Evolutionary conservation across 1,284 basidiomycete species (phyloP).

Genomic region (Ceratobasidium sp.): DNA sequence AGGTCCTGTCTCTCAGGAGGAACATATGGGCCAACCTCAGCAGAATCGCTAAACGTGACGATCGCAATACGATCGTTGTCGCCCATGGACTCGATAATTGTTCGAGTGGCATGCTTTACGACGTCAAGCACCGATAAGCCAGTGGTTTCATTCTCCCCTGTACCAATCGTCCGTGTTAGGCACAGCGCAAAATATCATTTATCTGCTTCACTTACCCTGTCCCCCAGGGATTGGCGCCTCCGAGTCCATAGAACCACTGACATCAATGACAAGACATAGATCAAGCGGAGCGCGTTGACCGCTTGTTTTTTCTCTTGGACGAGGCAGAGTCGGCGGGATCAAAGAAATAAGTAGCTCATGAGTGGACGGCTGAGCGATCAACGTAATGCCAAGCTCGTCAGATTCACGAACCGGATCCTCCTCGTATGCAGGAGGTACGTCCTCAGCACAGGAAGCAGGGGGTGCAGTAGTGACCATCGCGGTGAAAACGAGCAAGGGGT

Average conservation of each 20-base stretch:
- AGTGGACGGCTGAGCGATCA: slow-evolving; percentile 22
- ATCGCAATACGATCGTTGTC: slow-evolving; percentile 41
- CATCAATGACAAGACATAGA: slow-evolving; percentile 41
- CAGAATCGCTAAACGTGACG: slow-evolving; percentile 40
- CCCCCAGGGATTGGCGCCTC: slow-evolving; percentile 41
- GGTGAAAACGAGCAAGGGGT: too few relatives aligned
- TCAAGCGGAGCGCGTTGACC: slow-evolving; percentile 40
- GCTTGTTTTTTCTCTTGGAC: slow-evolving; percentile 11
- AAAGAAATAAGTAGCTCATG: slow-evolving; percentile 27
- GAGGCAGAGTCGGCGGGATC: slow-evolving; percentile 3
- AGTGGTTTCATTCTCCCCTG: slow-evolving; percentile 33
- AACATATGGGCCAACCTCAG: slow-evolving; percentile 38
- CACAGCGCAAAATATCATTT: neutral
- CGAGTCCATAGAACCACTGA: slow-evolving; percentile 41
- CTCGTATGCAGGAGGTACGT: slow-evolving; percentile 26
- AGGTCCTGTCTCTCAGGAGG: too few relatives aligned
- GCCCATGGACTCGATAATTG: slow-evolving; percentile 40
- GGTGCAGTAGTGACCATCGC: too few relatives aligned
- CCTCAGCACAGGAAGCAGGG: too few relatives aligned
- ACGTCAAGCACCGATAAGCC: slow-evolving; percentile 40
- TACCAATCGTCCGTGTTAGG: neutral
- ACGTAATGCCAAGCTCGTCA: neutral
- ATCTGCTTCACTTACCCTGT: slow-evolving; percentile 34
- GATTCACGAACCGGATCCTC: neutral
- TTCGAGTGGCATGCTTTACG: slow-evolving; percentile 42